phyloP scores from a whole-genome alignment of 2,329 filamentous ascomycete genomes.

The Monilinia vaccinii-corymbosi region DNA sequence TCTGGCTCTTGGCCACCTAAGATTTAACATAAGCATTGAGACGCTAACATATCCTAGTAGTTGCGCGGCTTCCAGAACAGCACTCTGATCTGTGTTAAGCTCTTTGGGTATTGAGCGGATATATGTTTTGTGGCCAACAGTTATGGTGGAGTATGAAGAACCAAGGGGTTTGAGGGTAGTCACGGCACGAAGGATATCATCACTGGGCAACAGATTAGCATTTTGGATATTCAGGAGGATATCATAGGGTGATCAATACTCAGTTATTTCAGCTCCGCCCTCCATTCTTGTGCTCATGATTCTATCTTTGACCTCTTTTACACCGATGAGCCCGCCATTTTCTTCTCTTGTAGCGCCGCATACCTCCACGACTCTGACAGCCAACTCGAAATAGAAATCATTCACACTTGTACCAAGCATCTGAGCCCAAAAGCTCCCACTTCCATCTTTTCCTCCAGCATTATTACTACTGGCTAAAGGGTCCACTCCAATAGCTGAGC shows the following conservation, averaged over 20 bases:
- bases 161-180: conserved; percentile 80
- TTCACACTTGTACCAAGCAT: conserved; percentile 86
- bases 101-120: conserved; percentile 92
- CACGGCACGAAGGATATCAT: conserved; percentile 86
- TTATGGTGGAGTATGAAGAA: conserved; percentile 76
- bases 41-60: conserved; percentile 83
- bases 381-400: conserved; percentile 97
- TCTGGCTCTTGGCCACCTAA: conserved; percentile 75
- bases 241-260: conserved; percentile 40
- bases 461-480: conserved; percentile 65
- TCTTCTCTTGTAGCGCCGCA: conserved; percentile 78
- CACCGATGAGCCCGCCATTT: conserved; percentile 84
- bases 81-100: conserved; percentile 87
- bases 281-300: conserved; percentile 66
- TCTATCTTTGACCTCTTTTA: conserved; percentile 69
- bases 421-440: conserved; percentile 80
- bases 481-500: conserved; percentile 91
- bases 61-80: conserved; percentile 84
- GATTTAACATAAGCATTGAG: conserved; percentile 78
- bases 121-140: conserved; percentile 75
- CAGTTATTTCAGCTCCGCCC: conserved; percentile 67
- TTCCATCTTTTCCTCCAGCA: conserved; percentile 38
- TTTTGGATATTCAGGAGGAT: not conserved
- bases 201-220: conserved; percentile 36
- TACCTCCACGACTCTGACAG: conserved; percentile 89